These are phyloP conservation scores for Tolypocladium guangdongense DNA, from an alignment of 2,329 filamentous ascomycete genomes.

Conservation along the genomic window DNA sequence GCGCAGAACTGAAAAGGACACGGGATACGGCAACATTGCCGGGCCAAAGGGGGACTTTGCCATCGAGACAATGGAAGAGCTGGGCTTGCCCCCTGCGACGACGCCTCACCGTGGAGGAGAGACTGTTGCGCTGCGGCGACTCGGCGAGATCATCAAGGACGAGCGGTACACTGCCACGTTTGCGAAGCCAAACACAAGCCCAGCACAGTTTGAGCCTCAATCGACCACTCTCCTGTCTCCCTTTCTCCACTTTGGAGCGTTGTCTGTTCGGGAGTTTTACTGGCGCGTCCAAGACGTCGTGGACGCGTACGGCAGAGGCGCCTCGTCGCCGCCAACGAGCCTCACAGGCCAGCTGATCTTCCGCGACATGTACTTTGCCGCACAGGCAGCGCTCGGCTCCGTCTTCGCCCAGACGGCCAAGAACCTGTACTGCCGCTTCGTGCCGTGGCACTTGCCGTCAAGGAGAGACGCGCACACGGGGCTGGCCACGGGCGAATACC, in stretches of 20 bases:
- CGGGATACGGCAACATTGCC: slow-evolving; percentile 47
- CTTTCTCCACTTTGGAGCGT: slow-evolving; percentile 62
- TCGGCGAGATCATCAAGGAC: slow-evolving; percentile 49
- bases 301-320: slow-evolving; percentile 40
- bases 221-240: slow-evolving; percentile 65
- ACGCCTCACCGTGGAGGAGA: slow-evolving; percentile 64
- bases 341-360: slow-evolving; percentile 65
- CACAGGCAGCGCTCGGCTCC: slow-evolving; percentile 57
- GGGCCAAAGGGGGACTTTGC: slow-evolving; percentile 60
- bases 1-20: slow-evolving; percentile 41
- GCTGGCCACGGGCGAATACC: slow-evolving; percentile 47
- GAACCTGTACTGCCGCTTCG: slow-evolving; percentile 59
- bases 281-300: slow-evolving; percentile 58
- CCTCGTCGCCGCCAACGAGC: slow-evolving; percentile 54
- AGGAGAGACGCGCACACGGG: slow-evolving; percentile 34
- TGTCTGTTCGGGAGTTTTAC: slow-evolving; percentile 63
- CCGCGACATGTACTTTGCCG: slow-evolving; percentile 75
- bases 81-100: slow-evolving; percentile 54
- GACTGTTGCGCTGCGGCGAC: slow-evolving; percentile 44
- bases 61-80: slow-evolving; percentile 59
- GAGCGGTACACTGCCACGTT: slow-evolving; percentile 62
- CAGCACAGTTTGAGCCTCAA: slow-evolving; percentile 61
- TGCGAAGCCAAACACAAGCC: slow-evolving; percentile 64
- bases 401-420: slow-evolving; percentile 52
- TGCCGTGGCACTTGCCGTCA: slow-evolving; percentile 67